Base-by-base conservation (phyloP, 768 basidiomycete species). In the Calocera viscosa region DNA sequence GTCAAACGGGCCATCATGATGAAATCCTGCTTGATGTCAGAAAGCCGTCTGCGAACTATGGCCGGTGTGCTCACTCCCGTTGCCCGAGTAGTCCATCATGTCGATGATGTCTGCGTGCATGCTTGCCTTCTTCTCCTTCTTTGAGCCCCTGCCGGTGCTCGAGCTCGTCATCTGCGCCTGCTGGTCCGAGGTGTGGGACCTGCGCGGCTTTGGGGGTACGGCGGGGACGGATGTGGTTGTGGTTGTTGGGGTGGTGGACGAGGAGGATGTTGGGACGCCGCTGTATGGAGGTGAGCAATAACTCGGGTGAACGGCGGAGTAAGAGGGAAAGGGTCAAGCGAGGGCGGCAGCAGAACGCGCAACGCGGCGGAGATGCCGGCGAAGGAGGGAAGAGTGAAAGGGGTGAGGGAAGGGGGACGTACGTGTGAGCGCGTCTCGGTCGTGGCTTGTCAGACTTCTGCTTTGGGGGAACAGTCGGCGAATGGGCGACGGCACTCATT, bases 1-100 rank as follows among this genome's bases (percentile, higher is more conserved):
- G 73, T 94, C 91, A 74, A 93, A 94, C 14, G 91, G 91, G 33
- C 91, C 91, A 72, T 93, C 91, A 72, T 94, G 91, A 73, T 94
- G 91, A 77, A 93, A 90, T 85, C 90, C 91, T 93, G 70, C 34
- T 71, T 64, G 63, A 72, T 47, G 60, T 65, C 63, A 66, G 67
- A 64, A 65, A 65, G 67, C 39, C 60, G 69, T 49, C 38, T 22
- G 39, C 67, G 35, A 65, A 40, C 47, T 35, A 64, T 32, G 60
- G 24, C 19, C 43, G 90, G 70, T 73, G 91, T 91, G 90, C 67
- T 88, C 84, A 53, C 33, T 49, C 10, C 90, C 90, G 43, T 91
- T 88, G 72, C 91, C 87, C 19, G 88, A 88, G 68, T 84, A 89
- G 77, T 93, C 91, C 68, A 93, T 84, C 70, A 88, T 84, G 81